Evolutionary conservation across 352 stramenopile species (phyloP), one percentile per base, ranked within the genome.

Genomic region (Globisporangium alternatum): DNA sequence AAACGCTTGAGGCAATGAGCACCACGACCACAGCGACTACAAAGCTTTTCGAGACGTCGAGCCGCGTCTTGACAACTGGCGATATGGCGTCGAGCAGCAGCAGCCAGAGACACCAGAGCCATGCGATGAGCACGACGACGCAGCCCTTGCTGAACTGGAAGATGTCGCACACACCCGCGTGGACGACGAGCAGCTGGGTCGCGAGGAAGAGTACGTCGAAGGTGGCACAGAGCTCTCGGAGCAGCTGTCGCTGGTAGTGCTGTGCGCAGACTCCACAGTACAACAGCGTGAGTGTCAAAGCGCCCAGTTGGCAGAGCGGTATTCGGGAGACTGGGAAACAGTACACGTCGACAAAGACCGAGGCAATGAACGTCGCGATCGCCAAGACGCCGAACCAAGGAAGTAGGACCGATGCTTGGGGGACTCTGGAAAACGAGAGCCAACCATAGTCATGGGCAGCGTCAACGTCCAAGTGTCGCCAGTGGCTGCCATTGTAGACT

Each of bases 131-230:
- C 12, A 55, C n/a, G 10, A 28, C 12, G 7, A 63, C 12, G 44
- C 21, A 37, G 44, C 37, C 44, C 12, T 15, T 10, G 5, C n/a
- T 25, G 52, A 69, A 77, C 3, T 52, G 31, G 43, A 68, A 76
- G 9, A 71, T 33, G n/a, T 68, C 65, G 12, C 64, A 68, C n/a
- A 74, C 52, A 30, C 58, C 63, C 4, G 69, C n/a, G 39, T 68
- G 52, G 13, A 67, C 52, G 9, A 55, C 21, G 2, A 48, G 47
- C 13, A 78, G 19, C 45, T 80, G 68, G 6, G 59, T 13, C n/a
- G 60, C 69, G 47, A 78, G 39, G 44, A 75, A 80, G 0, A 63
- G 47, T 3, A 78, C 69, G 48, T 80, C 68, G 55, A 80, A 80
- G 10, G 56, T 69, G 5, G 17, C 2, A 1, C 21, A 47, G 5